Percentiles rank a stretch among this genome's conserved stretches.
These are phyloP conservation scores for Cerrena zonata DNA, from an alignment of 1,284 basidiomycete genomes.

Conservation along the genomic window DNA sequence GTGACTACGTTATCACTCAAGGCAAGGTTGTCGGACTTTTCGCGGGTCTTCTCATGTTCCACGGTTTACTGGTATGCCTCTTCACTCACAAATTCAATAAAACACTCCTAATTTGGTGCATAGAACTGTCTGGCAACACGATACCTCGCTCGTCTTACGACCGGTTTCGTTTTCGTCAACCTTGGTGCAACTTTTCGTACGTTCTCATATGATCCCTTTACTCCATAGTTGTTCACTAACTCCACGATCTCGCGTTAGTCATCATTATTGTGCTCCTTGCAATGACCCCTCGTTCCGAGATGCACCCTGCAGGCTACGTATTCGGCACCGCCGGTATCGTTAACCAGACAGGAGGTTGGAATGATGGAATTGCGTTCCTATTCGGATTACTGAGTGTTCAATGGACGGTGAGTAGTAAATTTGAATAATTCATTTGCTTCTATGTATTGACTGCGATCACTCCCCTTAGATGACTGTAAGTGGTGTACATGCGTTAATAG, in stretches of 20 bases:
- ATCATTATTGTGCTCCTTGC: constrained; percentile 84
- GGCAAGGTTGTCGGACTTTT: constrained; percentile 76
- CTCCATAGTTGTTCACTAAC: background rate
- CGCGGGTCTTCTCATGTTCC: constrained; percentile 63
- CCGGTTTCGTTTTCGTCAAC: constrained; percentile 83
- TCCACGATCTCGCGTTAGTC: constrained; percentile 36
- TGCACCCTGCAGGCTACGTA: constrained; percentile 76
- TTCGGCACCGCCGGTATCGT: constrained; percentile 67
- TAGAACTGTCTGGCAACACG: constrained; percentile 80
- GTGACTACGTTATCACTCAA: constrained; percentile 45
- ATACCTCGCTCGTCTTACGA: constrained; percentile 73
- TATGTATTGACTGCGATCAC: background rate
- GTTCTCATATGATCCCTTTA: constrained; percentile 17
- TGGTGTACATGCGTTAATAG: background rate
- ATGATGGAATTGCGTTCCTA: constrained; percentile 77
- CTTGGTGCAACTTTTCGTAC: constrained; percentile 64
- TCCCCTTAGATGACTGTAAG: constrained; percentile 57
- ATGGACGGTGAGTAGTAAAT: constrained; percentile 64
- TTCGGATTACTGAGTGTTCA: constrained; percentile 87
- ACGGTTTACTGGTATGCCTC: constrained; percentile 56
- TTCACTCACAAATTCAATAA: background rate
- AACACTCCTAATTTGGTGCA: background rate
- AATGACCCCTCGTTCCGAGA: constrained; percentile 69
- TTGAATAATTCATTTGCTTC: background rate
- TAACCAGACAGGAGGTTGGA: constrained; percentile 78